Base-by-base conservation (phyloP, 2,329 filamentous ascomycete genomes). In the Curvularia verruculosa region DNA sequence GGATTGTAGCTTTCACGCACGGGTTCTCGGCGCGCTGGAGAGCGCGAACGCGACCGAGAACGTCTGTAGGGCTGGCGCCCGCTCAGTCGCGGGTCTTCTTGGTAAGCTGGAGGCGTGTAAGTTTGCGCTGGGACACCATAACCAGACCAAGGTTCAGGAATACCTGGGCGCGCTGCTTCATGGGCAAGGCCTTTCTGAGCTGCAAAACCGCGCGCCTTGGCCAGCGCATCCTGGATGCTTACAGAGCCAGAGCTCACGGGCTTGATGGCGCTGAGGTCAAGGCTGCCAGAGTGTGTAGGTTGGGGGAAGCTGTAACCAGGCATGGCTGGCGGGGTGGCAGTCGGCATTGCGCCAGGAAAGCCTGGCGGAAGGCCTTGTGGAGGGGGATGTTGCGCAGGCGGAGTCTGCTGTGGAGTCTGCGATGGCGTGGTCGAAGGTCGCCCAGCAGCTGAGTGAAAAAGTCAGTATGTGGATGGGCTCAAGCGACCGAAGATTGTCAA, bases 141-240 rank as follows among this genome's bases (percentile, higher is more conserved):
- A 49, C 60, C 62, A 64, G 63, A 63, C 63, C 67, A 88, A 15
- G 83, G 81, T 57, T 66, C 64, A 36, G 83, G 72, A 72, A 62
- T 71, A 78, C 75, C 71, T 69, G 73, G 69, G 65, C 77, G 73
- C 54, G 77, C 75, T 40, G 78, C 78, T 41, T 78, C 78, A 61
- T 81, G 81, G 59, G 81, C 82, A 48, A 92, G 81, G 59, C 90
- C 91, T 72, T 91, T 90, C 74, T 94, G 89, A 28, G 89, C 87
- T 39, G 92, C 91, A 75, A 90, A 91, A 40, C 88, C 89, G 74
- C 90, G 90, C 45, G 91, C 92, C 74, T 92, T 91, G 37, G 92
- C 90, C 67, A 96, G 88, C 47, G 91, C 90, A 75, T 96, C 91
- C 56, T 89, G 85, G 63, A 96, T 88, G 76, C 88, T 94, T 67